These are phyloP conservation scores for Arabis hirsuta DNA, from an alignment of 345 rosid genomes.

Conservation along the genomic window DNA sequence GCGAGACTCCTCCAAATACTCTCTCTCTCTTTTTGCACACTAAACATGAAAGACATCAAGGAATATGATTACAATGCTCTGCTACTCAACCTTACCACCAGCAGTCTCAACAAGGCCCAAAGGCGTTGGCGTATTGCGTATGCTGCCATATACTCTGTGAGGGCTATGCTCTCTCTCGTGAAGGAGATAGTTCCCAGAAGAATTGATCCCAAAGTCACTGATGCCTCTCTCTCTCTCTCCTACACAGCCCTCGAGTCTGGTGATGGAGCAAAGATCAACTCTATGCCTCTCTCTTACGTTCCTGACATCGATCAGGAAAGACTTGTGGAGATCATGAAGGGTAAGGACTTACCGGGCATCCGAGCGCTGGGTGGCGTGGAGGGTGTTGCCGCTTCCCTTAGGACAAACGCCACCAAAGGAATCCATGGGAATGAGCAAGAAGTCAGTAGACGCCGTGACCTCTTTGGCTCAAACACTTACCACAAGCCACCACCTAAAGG, in stretches of 20 bases:
- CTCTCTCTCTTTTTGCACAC: background rate
- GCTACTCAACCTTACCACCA: constrained; percentile 44
- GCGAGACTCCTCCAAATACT: background rate
- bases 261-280: constrained; percentile 27
- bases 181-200: constrained; percentile 43
- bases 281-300: constrained; percentile 36
- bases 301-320: constrained; percentile 42
- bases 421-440: constrained; percentile 52
- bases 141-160: constrained; percentile 53
- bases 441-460: constrained; percentile 42
- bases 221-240: constrained; percentile 34
- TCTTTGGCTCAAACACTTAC: constrained; percentile 65
- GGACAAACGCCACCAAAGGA: constrained; percentile 54
- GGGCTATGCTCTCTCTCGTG: constrained; percentile 62
- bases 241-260: constrained; percentile 42
- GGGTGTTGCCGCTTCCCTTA: constrained; percentile 58
- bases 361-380: constrained; percentile 54
- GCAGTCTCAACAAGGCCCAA: constrained; percentile 55
- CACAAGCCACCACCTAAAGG: constrained; percentile 67
- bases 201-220: constrained; percentile 34
- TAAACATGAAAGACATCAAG: constrained; percentile 46
- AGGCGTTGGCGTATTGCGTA: constrained; percentile 73
- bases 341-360: constrained; percentile 47
- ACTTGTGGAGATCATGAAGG: constrained; percentile 52
- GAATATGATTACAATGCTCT: constrained; percentile 42